Percentiles rank a stretch among this genome's conserved stretches.
Conservation (phyloP, 345 rosid genomes). For the Angophora floribunda region DNA sequence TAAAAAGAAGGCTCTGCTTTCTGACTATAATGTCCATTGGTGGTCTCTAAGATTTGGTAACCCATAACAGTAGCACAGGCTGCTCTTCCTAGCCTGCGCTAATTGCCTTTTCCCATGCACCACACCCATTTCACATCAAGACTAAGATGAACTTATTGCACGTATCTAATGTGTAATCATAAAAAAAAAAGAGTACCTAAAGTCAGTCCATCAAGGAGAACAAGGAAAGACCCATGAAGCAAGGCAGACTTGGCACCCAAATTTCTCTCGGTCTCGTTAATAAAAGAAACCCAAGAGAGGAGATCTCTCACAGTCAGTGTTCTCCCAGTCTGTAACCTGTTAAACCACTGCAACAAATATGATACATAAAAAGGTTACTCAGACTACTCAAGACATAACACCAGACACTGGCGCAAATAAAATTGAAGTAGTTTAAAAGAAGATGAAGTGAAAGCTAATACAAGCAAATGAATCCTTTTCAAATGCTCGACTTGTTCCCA, state of each 20-base stretch:
- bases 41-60: not conserved
- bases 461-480: not conserved
- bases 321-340: conserved; percentile 64
- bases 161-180: not conserved
- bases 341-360: conserved; percentile 60
- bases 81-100: not conserved
- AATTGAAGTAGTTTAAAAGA: not conserved
- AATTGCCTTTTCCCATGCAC: not conserved
- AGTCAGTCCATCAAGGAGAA: conserved; percentile 86
- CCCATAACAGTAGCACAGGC: not conserved
- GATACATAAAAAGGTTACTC: not conserved
- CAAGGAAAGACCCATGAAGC: conserved; percentile 87
- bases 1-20: not conserved
- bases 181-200: conserved; percentile 38
- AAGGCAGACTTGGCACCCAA: conserved; percentile 55
- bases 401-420: not conserved
- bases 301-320: conserved; percentile 89
- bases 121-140: not conserved
- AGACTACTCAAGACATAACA: not conserved
- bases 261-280: conserved; percentile 37
- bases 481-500: not conserved
- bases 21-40: not conserved
- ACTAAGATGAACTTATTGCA: not conserved
- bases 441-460: not conserved
- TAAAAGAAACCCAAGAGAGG: conserved; percentile 78